Percentiles rank a stretch among this genome's conserved stretches.
Conservation (phyloP, 805 yeast genomes). For the Isabelozyma pseudorhagii region DNA sequence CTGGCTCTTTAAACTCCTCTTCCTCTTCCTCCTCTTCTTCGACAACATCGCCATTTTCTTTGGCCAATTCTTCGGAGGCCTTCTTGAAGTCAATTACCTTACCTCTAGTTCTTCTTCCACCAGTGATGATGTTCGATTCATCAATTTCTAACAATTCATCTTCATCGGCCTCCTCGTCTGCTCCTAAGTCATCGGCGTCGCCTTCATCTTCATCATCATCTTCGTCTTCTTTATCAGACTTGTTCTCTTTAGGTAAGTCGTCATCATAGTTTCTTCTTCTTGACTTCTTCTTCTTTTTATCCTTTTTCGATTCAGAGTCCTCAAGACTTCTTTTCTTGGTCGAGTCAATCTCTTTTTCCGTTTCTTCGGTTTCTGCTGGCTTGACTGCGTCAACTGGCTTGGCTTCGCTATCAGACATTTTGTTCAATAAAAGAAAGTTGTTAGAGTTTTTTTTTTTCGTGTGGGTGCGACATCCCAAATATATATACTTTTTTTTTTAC, state of each 20-base stretch:
- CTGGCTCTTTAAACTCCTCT: conserved; percentile 46
- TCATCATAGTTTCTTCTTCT: conserved; percentile 59
- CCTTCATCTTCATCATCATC: conserved; percentile 46
- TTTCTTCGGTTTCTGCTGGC: conserved; percentile 1
- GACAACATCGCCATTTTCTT: conserved; percentile 39
- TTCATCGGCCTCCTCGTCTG: conserved; percentile 66
- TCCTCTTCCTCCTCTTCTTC: conserved; percentile 47
- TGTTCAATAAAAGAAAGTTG: background rate
- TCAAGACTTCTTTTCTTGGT: conserved; percentile 3
- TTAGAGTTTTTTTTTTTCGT: background rate
- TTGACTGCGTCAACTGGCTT: conserved; percentile 1
- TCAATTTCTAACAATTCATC: conserved; percentile 82
- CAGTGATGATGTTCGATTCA: conserved; percentile 74
- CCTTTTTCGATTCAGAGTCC: conserved; percentile 7
- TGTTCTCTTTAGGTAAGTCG: conserved; percentile 47
- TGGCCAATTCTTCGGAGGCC: conserved; percentile 69
- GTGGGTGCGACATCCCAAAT: background rate
- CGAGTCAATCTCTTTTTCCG: conserved; percentile 3
- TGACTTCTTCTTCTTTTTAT: conserved; percentile 43
- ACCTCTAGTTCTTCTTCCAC: conserved; percentile 89
- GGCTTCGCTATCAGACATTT: background rate
- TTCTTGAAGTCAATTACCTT: conserved; percentile 80
- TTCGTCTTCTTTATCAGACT: conserved; percentile 35
- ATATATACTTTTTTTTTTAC: too few relatives aligned
- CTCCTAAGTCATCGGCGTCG: conserved; percentile 50